These are phyloP conservation scores for Imleria badia DNA, from an alignment of 768 basidiomycete species.

Conservation along the genomic window DNA sequence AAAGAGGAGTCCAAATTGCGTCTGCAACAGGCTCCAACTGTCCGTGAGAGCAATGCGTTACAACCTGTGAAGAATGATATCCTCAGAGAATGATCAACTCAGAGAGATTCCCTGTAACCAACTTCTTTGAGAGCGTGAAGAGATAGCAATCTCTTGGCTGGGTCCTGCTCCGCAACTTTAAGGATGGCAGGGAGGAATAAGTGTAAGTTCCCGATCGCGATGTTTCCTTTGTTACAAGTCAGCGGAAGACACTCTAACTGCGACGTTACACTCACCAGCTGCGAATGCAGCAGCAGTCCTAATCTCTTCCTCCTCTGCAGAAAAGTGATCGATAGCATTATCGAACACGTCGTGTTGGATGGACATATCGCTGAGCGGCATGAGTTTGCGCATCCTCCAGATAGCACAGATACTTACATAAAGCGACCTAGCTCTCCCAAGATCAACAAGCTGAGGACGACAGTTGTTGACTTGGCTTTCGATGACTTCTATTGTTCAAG, in stretches of 20 bases:
- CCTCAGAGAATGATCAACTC: background rate
- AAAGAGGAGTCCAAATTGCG: slow-evolving; percentile 86
- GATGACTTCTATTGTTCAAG: slow-evolving; percentile 41
- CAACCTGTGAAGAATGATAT: slow-evolving; percentile 53
- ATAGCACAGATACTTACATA: slow-evolving; percentile 48
- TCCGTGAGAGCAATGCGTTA: slow-evolving; percentile 83
- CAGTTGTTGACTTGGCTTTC: slow-evolving; percentile 62
- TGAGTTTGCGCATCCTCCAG: background rate
- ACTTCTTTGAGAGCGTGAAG: slow-evolving; percentile 95
- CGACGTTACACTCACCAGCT: slow-evolving; percentile 53
- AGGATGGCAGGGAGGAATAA: slow-evolving; percentile 86
- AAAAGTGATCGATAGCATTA: slow-evolving; percentile 70
- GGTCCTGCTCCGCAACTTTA: slow-evolving; percentile 70
- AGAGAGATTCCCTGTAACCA: slow-evolving; percentile 8
- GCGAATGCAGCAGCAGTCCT: slow-evolving; percentile 93
- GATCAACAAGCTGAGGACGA: slow-evolving; percentile 82
- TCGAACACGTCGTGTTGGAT: slow-evolving; percentile 77
- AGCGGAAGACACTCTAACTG: background rate
- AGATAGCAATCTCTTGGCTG: slow-evolving; percentile 78
- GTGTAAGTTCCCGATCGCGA: slow-evolving; percentile 89
- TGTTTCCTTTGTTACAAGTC: slow-evolving; percentile 63
- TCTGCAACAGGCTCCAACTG: slow-evolving; percentile 89
- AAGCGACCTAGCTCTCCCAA: slow-evolving; percentile 93
- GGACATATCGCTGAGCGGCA: slow-evolving; percentile 73
- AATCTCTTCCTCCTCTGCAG: slow-evolving; percentile 79